Evolutionary conservation across 176 grass and related monocot genomes (phyloP), one percentile per base, ranked within the genome.

Genomic region (Guadua angustifolia): DNA sequence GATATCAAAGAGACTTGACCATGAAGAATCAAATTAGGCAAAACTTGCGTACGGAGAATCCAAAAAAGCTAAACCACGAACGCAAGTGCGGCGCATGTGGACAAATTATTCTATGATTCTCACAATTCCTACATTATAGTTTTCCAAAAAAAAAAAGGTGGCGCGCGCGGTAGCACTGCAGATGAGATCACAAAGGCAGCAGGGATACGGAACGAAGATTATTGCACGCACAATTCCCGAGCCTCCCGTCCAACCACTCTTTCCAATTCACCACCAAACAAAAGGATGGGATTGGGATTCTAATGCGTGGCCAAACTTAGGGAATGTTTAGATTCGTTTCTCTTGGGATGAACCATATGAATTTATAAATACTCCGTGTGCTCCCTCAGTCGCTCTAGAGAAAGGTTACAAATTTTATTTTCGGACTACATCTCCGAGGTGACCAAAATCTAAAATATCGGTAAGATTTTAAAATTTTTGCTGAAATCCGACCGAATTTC

Each of bases 31-130:
- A 66, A 84, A 36, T 84, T 73, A 39, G 82, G 70, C 39, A 15
- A 15, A 12, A 21, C 16, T 22, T 61, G 39, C 56, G 19, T 32
- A 9, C 12, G 43, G 52, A 47, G 86, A 78, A 88, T 88, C 13
- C 6, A 39, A 61, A 42, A 88, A 87, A 64, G 82, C 21, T 43
- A 32, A 46, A 2, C 6, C 39, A 44, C 9, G 52, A 72, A 69
- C 15, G 26, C 44, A 61, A 64, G 53, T 78, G 63, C 32, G 6
- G 2, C 35, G 32, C 63, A 88, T 71, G 64, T 39, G 55, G 79
- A 71, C 79, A 77, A 40, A 53, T 71, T 51, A 71, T 88, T 51
- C 72, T 38, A 62, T 71, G 65, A 73, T 82, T 39, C 33, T 17
- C 38, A 21, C 9, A 15, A 35, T n/a, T 52, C 40, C 42, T 44